Percentiles rank a stretch among this genome's conserved stretches.
These are phyloP conservation scores for Debaryomyces udenii DNA, from an alignment of 1,139 yeast species.

Conservation along the genomic window DNA sequence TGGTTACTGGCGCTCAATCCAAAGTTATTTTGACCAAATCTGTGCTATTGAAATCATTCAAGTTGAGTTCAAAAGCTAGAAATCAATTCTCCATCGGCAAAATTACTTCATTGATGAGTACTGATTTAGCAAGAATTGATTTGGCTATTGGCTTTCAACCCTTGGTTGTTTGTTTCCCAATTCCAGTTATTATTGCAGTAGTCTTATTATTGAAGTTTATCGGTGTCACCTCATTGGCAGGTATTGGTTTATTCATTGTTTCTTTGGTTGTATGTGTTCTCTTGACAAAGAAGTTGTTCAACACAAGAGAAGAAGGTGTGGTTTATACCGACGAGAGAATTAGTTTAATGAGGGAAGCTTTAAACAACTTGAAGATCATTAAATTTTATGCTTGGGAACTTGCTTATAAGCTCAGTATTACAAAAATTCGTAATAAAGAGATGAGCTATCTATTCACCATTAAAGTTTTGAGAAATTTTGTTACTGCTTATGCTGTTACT, in stretches of 20 bases:
- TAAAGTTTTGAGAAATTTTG: conserved; percentile 46
- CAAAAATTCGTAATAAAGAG: conserved; percentile 40
- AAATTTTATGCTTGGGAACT: conserved; percentile 54
- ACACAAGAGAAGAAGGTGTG: conserved; percentile 43
- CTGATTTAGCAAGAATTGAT: conserved; percentile 51
- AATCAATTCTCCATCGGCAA: conserved; percentile 43
- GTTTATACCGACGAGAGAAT: conserved; percentile 46
- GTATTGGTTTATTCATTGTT: conserved; percentile 45
- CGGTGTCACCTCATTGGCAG: conserved; percentile 47
- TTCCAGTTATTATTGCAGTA: conserved; percentile 46
- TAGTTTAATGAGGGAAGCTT: conserved; percentile 47
- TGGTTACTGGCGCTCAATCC: conserved; percentile 51
- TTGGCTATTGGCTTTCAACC: conserved; percentile 53
- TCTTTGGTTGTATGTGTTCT: conserved; percentile 43
- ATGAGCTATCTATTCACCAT: conserved; percentile 47
- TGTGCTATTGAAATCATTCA: conserved; percentile 43
- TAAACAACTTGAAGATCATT: conserved; percentile 45
- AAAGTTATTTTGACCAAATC: conserved; percentile 47
- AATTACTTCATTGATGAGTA: conserved; percentile 47
- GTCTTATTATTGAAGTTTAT: conserved; percentile 37
- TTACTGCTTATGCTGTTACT: conserved; percentile 51
- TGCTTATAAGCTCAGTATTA: conserved; percentile 43
- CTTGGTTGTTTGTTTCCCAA: conserved; percentile 46
- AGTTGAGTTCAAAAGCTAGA: conserved; percentile 36
- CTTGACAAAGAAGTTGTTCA: conserved; percentile 38